Evolutionary conservation across 2,329 filamentous ascomycete genomes (phyloP).

Genomic region (Ceratocystis albifundus): DNA sequence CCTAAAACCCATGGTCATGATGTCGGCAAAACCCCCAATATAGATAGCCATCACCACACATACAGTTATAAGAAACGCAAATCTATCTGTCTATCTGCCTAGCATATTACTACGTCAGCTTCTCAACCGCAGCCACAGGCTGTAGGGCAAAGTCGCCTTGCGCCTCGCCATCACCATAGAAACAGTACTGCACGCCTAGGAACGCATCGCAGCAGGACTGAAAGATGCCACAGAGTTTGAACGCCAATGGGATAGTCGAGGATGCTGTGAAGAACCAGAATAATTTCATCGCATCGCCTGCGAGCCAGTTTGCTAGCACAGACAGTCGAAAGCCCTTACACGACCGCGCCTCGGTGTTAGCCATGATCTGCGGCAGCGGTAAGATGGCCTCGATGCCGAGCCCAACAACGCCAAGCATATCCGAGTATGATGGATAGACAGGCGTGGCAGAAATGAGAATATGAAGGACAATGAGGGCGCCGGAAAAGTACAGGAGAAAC

Average conservation of each 20-base stretch:
- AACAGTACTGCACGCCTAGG: constrained; percentile 61
- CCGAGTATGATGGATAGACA: constrained; percentile 55
- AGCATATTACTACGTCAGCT: constrained; percentile 17
- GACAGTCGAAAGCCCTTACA: constrained; percentile 69
- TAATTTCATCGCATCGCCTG: constrained; percentile 78
- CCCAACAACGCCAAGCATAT: constrained; percentile 60
- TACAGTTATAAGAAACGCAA: neutral
- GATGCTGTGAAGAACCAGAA: constrained; percentile 69
- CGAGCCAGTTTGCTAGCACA: constrained; percentile 65
- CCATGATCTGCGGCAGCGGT: constrained; percentile 64
- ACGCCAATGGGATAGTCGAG: constrained; percentile 60
- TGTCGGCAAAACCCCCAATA: neutral
- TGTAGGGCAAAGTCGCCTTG: constrained; percentile 22
- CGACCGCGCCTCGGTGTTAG: constrained; percentile 56
- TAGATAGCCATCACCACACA: neutral
- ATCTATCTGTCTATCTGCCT: neutral
- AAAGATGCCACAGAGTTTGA: constrained; percentile 73
- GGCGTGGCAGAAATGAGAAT: constrained; percentile 50
- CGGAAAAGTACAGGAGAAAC: constrained; percentile 58
- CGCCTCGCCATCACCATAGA: constrained; percentile 43
- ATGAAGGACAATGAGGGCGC: constrained; percentile 50
- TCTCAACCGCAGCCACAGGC: constrained; percentile 19
- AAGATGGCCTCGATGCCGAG: constrained; percentile 71
- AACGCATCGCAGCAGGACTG: constrained; percentile 66
- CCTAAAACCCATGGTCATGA: too few relatives aligned